Percentiles rank a stretch among this genome's conserved stretches.
Evolutionary conservation across 2,329 filamentous ascomycete species (phyloP).

Genomic region (Aspergillus versicolor): DNA sequence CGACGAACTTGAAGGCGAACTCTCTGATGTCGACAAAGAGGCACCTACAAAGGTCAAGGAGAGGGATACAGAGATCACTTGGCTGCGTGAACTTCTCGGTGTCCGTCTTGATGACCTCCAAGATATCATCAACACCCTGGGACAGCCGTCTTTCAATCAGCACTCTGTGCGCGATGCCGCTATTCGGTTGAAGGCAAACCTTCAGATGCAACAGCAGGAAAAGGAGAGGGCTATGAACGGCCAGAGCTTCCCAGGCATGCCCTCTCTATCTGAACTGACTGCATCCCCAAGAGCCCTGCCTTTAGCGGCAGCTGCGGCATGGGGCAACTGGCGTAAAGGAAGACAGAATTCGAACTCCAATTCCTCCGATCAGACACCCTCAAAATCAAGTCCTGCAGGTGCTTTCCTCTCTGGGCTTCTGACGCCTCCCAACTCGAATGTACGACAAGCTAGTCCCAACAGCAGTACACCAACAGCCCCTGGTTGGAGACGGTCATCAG

Average conservation of each 20-base stretch:
- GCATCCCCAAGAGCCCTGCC: conserved; percentile 75
- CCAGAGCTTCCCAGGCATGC: conserved; percentile 69
- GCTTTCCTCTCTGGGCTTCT: conserved; percentile 75
- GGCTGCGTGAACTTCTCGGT: conserved; percentile 88
- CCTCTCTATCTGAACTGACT: conserved; percentile 72
- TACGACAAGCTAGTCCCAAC: conserved; percentile 61
- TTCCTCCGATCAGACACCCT: conserved; percentile 55
- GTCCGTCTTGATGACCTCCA: conserved; percentile 89
- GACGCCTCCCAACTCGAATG: conserved; percentile 79
- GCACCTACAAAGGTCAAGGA: conserved; percentile 81
- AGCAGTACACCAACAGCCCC: conserved; percentile 31
- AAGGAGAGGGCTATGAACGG: conserved; percentile 78
- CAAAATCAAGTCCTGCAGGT: conserved; percentile 56
- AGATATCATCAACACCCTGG: conserved; percentile 81
- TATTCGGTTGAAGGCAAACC: conserved; percentile 87
- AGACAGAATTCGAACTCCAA: conserved; percentile 53
- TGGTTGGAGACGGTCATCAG: conserved; percentile 30
- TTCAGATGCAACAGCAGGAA: conserved; percentile 98
- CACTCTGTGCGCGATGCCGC: conserved; percentile 82
- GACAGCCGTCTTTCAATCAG: conserved; percentile 71
- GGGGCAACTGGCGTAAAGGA: conserved; percentile 86
- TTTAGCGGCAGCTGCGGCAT: conserved; percentile 90
- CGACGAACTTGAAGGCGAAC: conserved; percentile 75
- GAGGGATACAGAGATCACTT: conserved; percentile 88
- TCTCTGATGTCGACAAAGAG: conserved; percentile 70